phyloP scores from a whole-genome alignment of 129 eudicot species.

The Sambucus nigra region DNA sequence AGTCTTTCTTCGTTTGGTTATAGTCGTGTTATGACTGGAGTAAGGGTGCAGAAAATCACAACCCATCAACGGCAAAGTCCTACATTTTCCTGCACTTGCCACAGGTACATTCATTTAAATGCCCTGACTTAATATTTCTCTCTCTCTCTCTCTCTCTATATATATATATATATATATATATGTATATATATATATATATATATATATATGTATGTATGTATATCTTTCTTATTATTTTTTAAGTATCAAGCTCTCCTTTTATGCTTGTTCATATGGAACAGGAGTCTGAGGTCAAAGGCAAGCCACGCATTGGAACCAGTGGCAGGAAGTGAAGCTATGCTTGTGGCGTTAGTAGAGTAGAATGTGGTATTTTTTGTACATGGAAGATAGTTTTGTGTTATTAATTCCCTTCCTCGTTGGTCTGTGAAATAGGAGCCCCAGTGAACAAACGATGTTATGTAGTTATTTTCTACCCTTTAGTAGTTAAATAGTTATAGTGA shows the following conservation, averaged over 20 bases:
- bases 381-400: background rate
- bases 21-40: constrained; percentile 96
- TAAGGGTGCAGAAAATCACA: constrained; percentile 96
- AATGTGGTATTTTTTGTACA: constrained; percentile 2
- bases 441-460: too few species aligned
- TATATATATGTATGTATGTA: background rate
- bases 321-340: constrained; percentile 39
- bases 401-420: too few species aligned
- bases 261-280: constrained; percentile 19
- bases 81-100: constrained; percentile 55
- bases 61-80: constrained; percentile 72
- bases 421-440: too few species aligned
- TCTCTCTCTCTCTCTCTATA: too few species aligned
- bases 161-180: too few species aligned
- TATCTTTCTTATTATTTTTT: background rate
- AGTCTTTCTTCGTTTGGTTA: background rate
- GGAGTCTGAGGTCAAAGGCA: constrained; percentile 80
- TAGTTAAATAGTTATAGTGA: too few species aligned
- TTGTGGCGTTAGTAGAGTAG: background rate
- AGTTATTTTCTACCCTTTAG: too few species aligned
- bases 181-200: background rate
- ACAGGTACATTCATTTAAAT: too few species aligned
- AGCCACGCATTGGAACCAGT: constrained; percentile 48
- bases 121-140: too few species aligned
- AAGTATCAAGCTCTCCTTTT: background rate